phyloP scores from a whole-genome alignment of 345 rosid genomes.

The Carallia brachiata region DNA sequence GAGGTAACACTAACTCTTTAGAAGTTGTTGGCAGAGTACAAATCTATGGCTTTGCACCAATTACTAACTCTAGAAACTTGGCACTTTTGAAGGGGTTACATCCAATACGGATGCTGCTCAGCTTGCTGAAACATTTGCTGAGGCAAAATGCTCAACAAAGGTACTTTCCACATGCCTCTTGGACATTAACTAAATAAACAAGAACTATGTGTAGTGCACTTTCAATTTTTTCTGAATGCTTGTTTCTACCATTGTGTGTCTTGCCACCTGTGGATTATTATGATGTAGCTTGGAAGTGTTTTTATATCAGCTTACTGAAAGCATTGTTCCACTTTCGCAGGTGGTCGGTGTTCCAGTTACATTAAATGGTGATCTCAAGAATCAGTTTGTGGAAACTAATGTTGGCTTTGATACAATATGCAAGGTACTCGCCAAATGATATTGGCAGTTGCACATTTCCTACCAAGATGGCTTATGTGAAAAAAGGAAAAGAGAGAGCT shows the following conservation, averaged over 20 bases:
- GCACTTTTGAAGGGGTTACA: constrained; percentile 64
- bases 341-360: constrained; percentile 99
- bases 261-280: neutral
- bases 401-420: constrained; percentile 98
- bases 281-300: neutral
- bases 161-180: constrained; percentile 26
- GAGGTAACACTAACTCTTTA: constrained; percentile 51
- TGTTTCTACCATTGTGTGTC: constrained; percentile 1
- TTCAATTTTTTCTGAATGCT: neutral
- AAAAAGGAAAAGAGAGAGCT: no score
- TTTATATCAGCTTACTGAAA: neutral
- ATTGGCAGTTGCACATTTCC: neutral
- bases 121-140: constrained; percentile 95
- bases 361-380: constrained; percentile 91
- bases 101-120: constrained; percentile 99
- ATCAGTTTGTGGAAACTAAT: constrained; percentile 89
- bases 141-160: constrained; percentile 81
- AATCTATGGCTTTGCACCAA: constrained; percentile 1
- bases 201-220: neutral
- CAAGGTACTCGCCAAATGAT: constrained; percentile 49
- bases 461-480: no score
- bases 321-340: constrained; percentile 34
- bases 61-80: constrained; percentile 11
- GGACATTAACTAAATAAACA: neutral
- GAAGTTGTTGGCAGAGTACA: neutral